phyloP scores from a whole-genome alignment of 345 rosid species.

The Abelmoschus esculentus region DNA sequence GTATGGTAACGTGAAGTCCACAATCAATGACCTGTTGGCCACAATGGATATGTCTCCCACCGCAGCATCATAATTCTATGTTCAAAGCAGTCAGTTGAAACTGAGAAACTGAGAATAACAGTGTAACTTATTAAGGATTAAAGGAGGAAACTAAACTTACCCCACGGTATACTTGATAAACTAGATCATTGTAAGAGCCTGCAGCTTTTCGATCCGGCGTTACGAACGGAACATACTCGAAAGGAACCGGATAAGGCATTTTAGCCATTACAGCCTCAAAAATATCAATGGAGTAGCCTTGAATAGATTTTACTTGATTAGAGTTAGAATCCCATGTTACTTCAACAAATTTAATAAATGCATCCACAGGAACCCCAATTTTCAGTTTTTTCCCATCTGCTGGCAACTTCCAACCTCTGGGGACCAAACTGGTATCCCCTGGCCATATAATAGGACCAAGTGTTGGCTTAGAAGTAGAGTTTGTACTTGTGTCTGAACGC shows the following conservation, averaged over 20 bases:
- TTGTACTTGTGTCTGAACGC: constrained; percentile 2
- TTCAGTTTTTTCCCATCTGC: constrained; percentile 31
- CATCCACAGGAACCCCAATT: neutral
- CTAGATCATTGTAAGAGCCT: constrained; percentile 30
- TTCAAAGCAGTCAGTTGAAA: neutral
- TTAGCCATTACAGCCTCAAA: constrained; percentile 28
- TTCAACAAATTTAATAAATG: neutral
- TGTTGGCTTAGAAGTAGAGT: constrained; percentile 22
- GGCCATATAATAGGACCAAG: constrained; percentile 35
- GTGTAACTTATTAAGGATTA: neutral
- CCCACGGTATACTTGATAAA: constrained; percentile 35
- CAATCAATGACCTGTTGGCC: constrained; percentile 34
- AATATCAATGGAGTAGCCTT: constrained; percentile 40
- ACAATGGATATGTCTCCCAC: constrained; percentile 66
- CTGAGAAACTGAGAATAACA: neutral
- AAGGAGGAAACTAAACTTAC: constrained; percentile 18
- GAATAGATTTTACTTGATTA: neutral
- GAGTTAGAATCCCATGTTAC: constrained; percentile 17
- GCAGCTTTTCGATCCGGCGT: constrained; percentile 11
- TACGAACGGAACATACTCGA: constrained; percentile 28
- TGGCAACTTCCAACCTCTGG: constrained; percentile 46
- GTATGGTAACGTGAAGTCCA: constrained; percentile 69
- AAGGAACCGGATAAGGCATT: constrained; percentile 37
- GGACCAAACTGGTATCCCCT: constrained; percentile 25
- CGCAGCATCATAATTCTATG: constrained; percentile 43